phyloP scores from a whole-genome alignment of 1,284 basidiomycete species.

The Rhizoctonia solani region DNA sequence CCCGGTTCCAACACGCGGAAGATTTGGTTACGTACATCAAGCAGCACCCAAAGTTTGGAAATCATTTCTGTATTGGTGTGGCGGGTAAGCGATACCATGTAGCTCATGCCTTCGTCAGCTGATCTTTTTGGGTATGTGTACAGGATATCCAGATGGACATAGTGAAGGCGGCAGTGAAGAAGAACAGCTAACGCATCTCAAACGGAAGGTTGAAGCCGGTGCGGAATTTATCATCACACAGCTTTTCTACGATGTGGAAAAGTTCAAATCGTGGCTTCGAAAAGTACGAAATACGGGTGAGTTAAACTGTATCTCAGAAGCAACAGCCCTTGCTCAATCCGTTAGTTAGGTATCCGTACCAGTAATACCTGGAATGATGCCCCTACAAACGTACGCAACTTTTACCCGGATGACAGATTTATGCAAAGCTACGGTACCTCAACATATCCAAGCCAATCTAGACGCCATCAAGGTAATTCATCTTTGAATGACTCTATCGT shows the following conservation, averaged over 20 bases:
- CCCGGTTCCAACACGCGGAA: conserved; percentile 81
- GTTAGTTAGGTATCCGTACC: conserved; percentile 79
- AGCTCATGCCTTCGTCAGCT: too few species aligned
- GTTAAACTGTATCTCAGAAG: conserved; percentile 40
- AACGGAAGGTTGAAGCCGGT: conserved; percentile 91
- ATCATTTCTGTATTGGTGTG: conserved; percentile 90
- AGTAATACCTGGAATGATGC: conserved; percentile 96
- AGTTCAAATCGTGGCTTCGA: conserved; percentile 78
- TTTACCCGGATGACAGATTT: conserved; percentile 91
- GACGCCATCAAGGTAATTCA: conserved; percentile 75
- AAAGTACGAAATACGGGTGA: conserved; percentile 73
- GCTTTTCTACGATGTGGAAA: conserved; percentile 93
- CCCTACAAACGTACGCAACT: conserved; percentile 93
- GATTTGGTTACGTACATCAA: conserved; percentile 94
- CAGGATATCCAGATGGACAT: conserved; percentile 93
- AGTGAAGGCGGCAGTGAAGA: conserved; percentile 69
- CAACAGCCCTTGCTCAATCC: not conserved
- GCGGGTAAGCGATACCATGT: conserved; percentile 66
- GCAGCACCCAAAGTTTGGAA: conserved; percentile 73
- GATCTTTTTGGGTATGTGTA: conserved; percentile 24
- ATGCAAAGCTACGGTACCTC: conserved; percentile 81
- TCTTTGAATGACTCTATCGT: not conserved
- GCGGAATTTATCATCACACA: conserved; percentile 97
- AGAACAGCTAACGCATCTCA: conserved; percentile 76
- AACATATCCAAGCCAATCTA: conserved; percentile 67